Base-by-base conservation (phyloP, 2,329 filamentous ascomycete genomes). In the Domatiomyces catenatus region DNA sequence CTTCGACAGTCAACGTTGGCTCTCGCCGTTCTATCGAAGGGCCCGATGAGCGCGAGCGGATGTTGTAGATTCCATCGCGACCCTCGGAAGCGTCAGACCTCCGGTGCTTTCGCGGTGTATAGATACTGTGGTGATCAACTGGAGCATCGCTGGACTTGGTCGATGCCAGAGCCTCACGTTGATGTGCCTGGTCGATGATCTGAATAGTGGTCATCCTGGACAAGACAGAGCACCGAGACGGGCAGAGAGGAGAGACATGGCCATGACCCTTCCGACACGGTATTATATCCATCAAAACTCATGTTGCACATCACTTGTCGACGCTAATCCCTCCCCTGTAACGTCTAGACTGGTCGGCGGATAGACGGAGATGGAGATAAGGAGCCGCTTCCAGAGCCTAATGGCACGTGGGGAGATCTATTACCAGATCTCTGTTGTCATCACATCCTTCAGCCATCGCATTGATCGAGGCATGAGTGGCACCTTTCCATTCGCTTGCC, bases 1-100 rank as follows among this genome's bases (percentile, higher is more conserved):
- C 58, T 8, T 26, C 42, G 26, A 50, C 39, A 19, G 19, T 53
- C 43, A 28, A 10, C 10, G 42, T 19, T 22, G 42, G 7, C 46
- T 42, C 20, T 28, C 44, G 20, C 39, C 24, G 18, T 42, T 42
- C 20, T 19, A 39, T 36, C 22, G 36, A 46, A 12, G 28, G 46
- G 12, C 15, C 39, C 42, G 42, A n/a, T n/a, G 47, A 42, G 19
- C 55, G 46, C 17, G 55, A 55, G 26, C 56, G 55, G 42, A 58
- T 57, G 48, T 56, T 56, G 54, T 57, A 57, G 49, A 58, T 56
- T 18, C 56, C 56, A 54, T 56, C 56, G 68, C 69, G 1, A 32
- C 45, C 17, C 26, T 47, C 45, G n/a, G 32, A 39, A 8, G 32
- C 32, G 32, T 39, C 32, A 39, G 32, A 39, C 32, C 5, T 39